phyloP scores from a whole-genome alignment of 2,329 filamentous ascomycete genomes.

The Alternaria brassicicola region DNA sequence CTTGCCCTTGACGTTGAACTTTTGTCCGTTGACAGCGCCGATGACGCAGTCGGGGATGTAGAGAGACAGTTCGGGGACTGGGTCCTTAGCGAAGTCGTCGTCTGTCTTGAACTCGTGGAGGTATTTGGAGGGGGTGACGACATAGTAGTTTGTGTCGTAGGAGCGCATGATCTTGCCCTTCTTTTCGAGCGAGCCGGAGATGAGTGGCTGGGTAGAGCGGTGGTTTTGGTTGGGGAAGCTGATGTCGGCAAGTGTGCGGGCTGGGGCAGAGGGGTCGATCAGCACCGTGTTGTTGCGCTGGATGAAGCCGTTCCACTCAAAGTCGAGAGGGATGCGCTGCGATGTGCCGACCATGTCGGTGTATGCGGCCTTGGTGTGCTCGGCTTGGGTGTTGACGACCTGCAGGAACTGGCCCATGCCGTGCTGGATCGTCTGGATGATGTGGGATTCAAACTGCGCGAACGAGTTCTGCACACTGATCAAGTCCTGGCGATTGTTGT shows the following conservation, averaged over 20 bases:
- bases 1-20: slow-evolving; percentile 96
- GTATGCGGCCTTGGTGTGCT: slow-evolving; percentile 81
- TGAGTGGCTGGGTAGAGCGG: slow-evolving; percentile 75
- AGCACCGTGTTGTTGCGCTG: slow-evolving; percentile 72
- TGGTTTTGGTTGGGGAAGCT: slow-evolving; percentile 91
- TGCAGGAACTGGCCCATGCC: slow-evolving; percentile 83
- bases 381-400: slow-evolving; percentile 77
- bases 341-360: slow-evolving; percentile 78
- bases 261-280: slow-evolving; percentile 76
- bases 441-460: slow-evolving; percentile 81
- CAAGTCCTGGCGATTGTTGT: slow-evolving; percentile 92
- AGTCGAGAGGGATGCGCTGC: slow-evolving; percentile 79
- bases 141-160: slow-evolving; percentile 85
- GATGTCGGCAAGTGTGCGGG: slow-evolving; percentile 75
- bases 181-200: slow-evolving; percentile 87
- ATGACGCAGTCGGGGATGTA: slow-evolving; percentile 90
- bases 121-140: slow-evolving; percentile 84
- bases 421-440: slow-evolving; percentile 81
- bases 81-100: slow-evolving; percentile 74
- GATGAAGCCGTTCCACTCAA: slow-evolving; percentile 90
- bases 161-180: slow-evolving; percentile 87
- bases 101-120: slow-evolving; percentile 96
- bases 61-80: slow-evolving; percentile 83
- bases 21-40: slow-evolving; percentile 73
- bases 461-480: slow-evolving; percentile 92